phyloP scores from a whole-genome alignment of 345 rosid genomes.

The Durio zibethinus region DNA sequence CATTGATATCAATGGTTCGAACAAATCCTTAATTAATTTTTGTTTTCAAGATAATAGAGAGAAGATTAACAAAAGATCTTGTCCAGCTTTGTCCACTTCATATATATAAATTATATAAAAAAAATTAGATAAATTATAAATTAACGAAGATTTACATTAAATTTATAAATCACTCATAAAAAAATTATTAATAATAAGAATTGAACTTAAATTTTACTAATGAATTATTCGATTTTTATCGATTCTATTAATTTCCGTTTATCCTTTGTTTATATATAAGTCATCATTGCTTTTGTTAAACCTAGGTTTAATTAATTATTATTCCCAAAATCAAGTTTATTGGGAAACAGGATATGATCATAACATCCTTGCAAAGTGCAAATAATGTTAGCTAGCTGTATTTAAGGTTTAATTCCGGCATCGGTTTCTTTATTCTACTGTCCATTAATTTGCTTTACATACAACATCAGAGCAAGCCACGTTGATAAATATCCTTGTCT shows the following conservation, averaged over 20 bases:
- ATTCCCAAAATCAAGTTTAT: not conserved
- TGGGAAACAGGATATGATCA: too few species aligned
- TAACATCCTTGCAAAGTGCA: not conserved
- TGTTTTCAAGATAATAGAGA: not conserved
- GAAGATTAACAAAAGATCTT: conserved; percentile 17
- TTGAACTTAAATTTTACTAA: too few species aligned
- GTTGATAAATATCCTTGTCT: not conserved
- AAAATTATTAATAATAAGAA: too few species aligned
- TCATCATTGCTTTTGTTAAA: not conserved
- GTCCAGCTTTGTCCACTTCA: conserved; percentile 15
- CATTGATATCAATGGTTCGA: too few species aligned
- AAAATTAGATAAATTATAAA: too few species aligned
- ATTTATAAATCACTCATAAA: too few species aligned
- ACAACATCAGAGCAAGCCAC: not conserved
- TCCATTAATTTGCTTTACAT: not conserved
- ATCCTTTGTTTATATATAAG: too few species aligned
- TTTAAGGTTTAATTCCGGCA: not conserved
- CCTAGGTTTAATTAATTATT: not conserved
- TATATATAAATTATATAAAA: too few species aligned
- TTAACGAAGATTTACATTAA: too few species aligned
- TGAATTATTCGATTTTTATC: too few species aligned
- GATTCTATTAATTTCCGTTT: too few species aligned
- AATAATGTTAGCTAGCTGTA: not conserved
- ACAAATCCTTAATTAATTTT: too few species aligned
- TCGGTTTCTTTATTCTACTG: not conserved